Conservation (phyloP, 805 yeast genomes). For the Candida silvatica region DNA sequence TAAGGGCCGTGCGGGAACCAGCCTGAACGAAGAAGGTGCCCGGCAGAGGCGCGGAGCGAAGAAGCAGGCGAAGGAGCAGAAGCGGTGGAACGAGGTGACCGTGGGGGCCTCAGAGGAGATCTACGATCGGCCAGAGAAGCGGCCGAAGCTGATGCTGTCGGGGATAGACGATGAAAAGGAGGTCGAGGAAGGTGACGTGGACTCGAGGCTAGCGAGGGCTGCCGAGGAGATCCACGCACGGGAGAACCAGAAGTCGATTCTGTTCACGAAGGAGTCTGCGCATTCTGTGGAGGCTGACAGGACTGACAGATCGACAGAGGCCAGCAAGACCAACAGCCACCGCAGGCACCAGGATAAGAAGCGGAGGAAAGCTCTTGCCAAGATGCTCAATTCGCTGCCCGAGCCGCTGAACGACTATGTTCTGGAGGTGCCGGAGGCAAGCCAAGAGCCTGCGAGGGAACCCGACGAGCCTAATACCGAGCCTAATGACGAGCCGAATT, state of each 20-base stretch:
- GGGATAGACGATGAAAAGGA: constrained; percentile 16
- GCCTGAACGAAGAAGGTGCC: constrained; percentile 4
- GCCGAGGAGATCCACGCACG: constrained; percentile 2
- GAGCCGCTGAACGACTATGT: constrained; percentile 12
- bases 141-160: background rate
- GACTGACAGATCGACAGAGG: background rate
- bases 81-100: background rate
- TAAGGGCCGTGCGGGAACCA: constrained; percentile 1
- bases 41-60: background rate
- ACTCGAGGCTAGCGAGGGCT: constrained; percentile 3
- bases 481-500: no score
- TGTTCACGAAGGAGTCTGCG: constrained; percentile 5
- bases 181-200: constrained; percentile 5
- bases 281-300: background rate
- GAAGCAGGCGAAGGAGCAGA: background rate
- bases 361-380: constrained; percentile 1
- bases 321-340: background rate
- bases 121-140: background rate
- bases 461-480: no score
- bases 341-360: constrained; percentile 3
- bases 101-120: background rate
- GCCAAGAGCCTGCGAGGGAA: no score
- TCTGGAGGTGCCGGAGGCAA: no score
- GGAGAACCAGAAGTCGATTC: constrained; percentile 6
- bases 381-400: constrained; percentile 6